Evolutionary conservation across 2,329 filamentous ascomycete genomes (phyloP).

Genomic region (Fusarium dlaminii): DNA sequence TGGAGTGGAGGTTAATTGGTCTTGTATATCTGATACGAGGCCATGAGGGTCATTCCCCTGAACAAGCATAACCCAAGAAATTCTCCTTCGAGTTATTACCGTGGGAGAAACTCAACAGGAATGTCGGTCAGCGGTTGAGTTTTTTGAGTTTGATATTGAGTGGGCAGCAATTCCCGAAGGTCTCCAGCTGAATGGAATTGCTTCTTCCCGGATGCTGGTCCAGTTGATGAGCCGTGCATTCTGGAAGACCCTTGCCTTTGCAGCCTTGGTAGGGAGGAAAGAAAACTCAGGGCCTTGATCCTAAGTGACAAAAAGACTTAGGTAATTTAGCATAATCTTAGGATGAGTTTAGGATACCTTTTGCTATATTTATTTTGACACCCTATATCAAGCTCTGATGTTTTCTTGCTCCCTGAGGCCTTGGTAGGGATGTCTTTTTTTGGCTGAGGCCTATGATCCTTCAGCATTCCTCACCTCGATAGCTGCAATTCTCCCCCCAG

Average conservation of each 20-base stretch:
- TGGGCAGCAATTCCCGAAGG: conserved; percentile 13
- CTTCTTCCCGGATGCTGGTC: conserved; percentile 8
- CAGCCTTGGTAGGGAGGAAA: not conserved
- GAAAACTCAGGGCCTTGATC: too few relatives aligned
- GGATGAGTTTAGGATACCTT: too few relatives aligned
- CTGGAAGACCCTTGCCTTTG: not conserved
- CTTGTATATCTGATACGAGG: conserved; percentile 7
- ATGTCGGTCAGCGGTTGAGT: conserved; percentile 24
- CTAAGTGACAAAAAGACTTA: too few relatives aligned
- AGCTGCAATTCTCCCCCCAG: not conserved
- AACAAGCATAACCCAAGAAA: not conserved
- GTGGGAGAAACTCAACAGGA: conserved; percentile 1
- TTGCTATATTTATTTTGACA: too few relatives aligned
- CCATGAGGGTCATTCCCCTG: conserved; percentile 11
- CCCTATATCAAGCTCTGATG: too few relatives aligned
- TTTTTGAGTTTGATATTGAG: conserved; percentile 25
- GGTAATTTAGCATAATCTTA: too few relatives aligned
- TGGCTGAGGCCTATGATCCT: conserved; percentile 1
- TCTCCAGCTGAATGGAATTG: conserved; percentile 9
- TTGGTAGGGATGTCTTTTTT: not conserved
- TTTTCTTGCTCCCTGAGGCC: too few relatives aligned
- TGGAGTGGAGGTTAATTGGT: conserved; percentile 1
- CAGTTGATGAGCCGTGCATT: conserved; percentile 29
- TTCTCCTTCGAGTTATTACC: not conserved
- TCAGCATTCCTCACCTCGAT: conserved; percentile 13